Conservation (phyloP, 176 grass and related monocot genomes). For the Carex kokanica region DNA sequence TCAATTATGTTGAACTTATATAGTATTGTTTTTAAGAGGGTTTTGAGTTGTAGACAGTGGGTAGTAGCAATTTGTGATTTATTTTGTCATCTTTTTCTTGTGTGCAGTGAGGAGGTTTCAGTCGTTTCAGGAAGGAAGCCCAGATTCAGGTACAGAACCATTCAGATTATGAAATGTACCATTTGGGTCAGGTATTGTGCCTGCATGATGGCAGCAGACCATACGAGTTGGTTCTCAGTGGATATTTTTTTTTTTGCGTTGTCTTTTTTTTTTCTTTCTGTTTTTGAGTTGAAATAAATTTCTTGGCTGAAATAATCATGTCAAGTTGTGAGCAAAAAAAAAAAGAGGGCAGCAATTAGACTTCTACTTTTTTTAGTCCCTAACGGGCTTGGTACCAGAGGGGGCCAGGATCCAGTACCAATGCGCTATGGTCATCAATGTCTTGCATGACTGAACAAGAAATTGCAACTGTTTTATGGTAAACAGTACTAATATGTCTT, state of each 20-base stretch:
- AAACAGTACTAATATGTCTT: background rate
- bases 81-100: slow-evolving; percentile 1
- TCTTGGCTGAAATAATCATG: background rate
- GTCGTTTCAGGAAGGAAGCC: background rate
- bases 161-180: background rate
- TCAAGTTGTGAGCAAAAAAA: background rate
- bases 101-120: slow-evolving; percentile 27
- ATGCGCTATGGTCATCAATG: background rate
- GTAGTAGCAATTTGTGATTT: background rate
- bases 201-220: background rate
- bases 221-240: background rate
- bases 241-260: background rate
- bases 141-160: slow-evolving; percentile 17
- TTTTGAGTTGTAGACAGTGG: background rate
- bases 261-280: background rate
- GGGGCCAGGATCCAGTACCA: background rate
- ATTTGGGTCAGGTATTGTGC: background rate
- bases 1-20: background rate
- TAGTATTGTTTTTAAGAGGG: background rate
- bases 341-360: background rate
- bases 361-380: background rate
- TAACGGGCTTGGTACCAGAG: background rate
- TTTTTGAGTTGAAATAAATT: background rate
- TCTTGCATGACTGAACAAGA: background rate
- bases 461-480: background rate